These are phyloP conservation scores for Solanum chiquidenum DNA, from an alignment of 257 asterid genomes.

Conservation along the genomic window DNA sequence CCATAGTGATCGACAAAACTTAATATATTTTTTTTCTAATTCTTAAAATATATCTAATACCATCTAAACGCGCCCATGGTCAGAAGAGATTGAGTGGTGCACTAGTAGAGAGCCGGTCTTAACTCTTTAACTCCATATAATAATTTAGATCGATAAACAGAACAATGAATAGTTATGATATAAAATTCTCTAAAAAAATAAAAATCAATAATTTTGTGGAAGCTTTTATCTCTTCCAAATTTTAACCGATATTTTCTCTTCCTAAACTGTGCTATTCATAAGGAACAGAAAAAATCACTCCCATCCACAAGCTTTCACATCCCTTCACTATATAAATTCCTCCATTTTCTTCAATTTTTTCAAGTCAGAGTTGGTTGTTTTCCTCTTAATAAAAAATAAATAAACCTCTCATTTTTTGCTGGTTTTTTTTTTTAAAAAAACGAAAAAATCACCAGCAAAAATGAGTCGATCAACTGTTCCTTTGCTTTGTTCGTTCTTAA, in stretches of 20 bases:
- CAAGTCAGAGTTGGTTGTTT: not conserved
- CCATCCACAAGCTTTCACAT: not conserved
- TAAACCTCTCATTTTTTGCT: not conserved
- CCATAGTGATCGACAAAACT: not conserved
- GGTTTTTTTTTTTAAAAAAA: too few relatives aligned
- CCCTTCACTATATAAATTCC: not conserved
- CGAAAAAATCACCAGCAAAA: slow-evolving; percentile 12
- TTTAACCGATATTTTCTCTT: not conserved
- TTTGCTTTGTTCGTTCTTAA: slow-evolving; percentile 10
- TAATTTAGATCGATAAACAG: not conserved
- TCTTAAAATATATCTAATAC: too few relatives aligned
- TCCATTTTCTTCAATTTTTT: not conserved
- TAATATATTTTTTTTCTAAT: too few relatives aligned
- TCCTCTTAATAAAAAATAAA: not conserved
- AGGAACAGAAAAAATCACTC: slow-evolving; percentile 22
- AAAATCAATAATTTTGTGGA: too few relatives aligned
- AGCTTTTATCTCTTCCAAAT: not conserved
- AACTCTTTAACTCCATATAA: too few relatives aligned
- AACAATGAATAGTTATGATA: not conserved
- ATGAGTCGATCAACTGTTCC: slow-evolving; percentile 23
- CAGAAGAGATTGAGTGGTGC: not conserved
- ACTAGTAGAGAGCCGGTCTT: not conserved
- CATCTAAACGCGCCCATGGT: too few relatives aligned
- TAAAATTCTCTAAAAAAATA: too few relatives aligned
- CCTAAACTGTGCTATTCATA: not conserved